Evolutionary conservation across 148 eudicot genomes (phyloP).

Genomic region (Simmondsia chinensis): DNA sequence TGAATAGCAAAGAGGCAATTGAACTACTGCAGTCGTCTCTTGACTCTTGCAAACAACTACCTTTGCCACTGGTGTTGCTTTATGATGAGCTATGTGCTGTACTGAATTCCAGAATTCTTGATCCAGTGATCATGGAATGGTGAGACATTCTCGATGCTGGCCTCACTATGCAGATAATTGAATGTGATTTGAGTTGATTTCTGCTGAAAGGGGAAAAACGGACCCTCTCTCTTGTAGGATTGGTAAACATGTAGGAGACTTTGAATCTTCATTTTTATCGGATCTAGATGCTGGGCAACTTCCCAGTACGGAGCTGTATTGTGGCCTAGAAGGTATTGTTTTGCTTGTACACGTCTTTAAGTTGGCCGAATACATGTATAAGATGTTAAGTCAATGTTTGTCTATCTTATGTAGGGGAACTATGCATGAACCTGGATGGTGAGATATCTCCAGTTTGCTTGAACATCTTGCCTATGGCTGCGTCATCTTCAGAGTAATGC

Average conservation of each 20-base stretch:
- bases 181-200: neutral
- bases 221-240: constrained; percentile 25
- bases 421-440: constrained; percentile 68
- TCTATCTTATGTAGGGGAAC: constrained; percentile 34
- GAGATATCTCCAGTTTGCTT: constrained; percentile 58
- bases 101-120: constrained; percentile 24
- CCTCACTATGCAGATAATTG: neutral
- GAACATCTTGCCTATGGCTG: constrained; percentile 44
- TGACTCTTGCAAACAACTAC: constrained; percentile 50
- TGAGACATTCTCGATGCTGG: constrained; percentile 10
- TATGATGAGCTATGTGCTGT: constrained; percentile 45
- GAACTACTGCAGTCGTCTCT: constrained; percentile 41
- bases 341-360: too few species aligned
- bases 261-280: constrained; percentile 42
- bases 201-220: neutral
- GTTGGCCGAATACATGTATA: too few species aligned
- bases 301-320: constrained; percentile 18
- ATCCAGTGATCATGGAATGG: constrained; percentile 48
- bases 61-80: constrained; percentile 35
- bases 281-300: constrained; percentile 39
- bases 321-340: constrained; percentile 37
- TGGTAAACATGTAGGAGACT: constrained; percentile 38
- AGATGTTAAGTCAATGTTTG: neutral
- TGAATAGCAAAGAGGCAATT: constrained; percentile 39
- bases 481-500: constrained; percentile 32